phyloP scores from a whole-genome alignment of 2,329 filamentous ascomycete species.

The Zymoseptoria brevis region DNA sequence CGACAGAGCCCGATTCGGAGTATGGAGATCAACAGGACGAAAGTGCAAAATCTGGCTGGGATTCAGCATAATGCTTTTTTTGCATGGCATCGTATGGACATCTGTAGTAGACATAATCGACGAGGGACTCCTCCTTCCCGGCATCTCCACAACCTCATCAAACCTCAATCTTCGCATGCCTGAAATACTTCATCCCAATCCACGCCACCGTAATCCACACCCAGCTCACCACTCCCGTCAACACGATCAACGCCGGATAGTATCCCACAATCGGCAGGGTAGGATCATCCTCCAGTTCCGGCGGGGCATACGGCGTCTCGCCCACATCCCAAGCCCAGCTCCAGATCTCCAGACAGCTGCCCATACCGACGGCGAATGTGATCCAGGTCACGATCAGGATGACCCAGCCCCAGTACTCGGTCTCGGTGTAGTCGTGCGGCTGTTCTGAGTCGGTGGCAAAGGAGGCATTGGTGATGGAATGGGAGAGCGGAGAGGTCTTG shows the following conservation, averaged over 20 bases:
- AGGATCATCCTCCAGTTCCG: constrained; percentile 88
- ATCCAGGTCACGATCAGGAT: constrained; percentile 86
- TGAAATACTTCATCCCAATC: constrained; percentile 99
- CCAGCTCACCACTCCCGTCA: constrained; percentile 96
- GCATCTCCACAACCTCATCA: constrained; percentile 5
- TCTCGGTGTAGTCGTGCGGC: constrained; percentile 88
- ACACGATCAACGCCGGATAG: constrained; percentile 86
- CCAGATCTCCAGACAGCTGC: constrained; percentile 89
- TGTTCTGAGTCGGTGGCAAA: constrained; percentile 26
- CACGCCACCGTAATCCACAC: constrained; percentile 96
- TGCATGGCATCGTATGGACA: background rate
- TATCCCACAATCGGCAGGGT: constrained; percentile 94
- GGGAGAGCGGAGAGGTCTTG: constrained; percentile 21
- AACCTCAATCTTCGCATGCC: constrained; percentile 82
- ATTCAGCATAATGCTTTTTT: no score
- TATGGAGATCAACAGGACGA: no score
- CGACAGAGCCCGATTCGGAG: no score
- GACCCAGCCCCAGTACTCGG: constrained; percentile 97
- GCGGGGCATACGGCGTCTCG: constrained; percentile 88
- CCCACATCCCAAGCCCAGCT: constrained; percentile 99
- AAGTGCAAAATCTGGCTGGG: no score
- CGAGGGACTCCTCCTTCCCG: background rate
- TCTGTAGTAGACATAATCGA: background rate
- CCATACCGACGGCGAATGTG: constrained; percentile 94
- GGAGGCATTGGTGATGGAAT: constrained; percentile 15